Evolutionary conservation across 2,329 filamentous ascomycete species (phyloP), one percentile per base, ranked within the genome.

Genomic region (Neopestalotiopsis sp.): DNA sequence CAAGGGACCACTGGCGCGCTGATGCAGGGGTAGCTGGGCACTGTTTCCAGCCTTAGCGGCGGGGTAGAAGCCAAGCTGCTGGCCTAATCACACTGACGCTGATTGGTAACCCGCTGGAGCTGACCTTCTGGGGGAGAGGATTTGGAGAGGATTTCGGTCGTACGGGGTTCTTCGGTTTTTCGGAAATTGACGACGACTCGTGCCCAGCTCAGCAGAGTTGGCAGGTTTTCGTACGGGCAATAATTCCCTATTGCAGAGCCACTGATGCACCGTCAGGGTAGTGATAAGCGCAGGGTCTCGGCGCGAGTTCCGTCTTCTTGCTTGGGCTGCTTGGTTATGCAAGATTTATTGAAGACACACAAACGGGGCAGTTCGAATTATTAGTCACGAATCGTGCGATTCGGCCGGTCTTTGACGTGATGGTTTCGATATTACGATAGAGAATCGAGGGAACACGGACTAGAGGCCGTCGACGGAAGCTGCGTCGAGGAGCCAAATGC

Each of bases 11-110:
- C 45, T 20, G 14, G 24, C 7, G 17, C 57, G 57, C 57, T 59
- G 24, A 34, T 30, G 57, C 57, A 59, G 57, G 57, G 30, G 59
- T 34, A 62, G 59, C 59, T 62, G 59, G 32, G 59, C 32, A 40
- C 59, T 34, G 59, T 62, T 62, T 34, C 59, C 59, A 62, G 59
- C 59, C 59, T 62, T 62, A 34, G 59, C 32, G 59, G 59, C 59
- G 59, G 59, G 59, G 59, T 62, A 62, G 17, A 10, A 32, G 34
- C 59, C 59, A 34, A 62, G 45, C 45, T 20, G 45, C 45, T 9
- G 20, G 45, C 45, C 59, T 62, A 34, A 34, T 62, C 32, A 20
- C 14, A 30, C 59, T 62, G 59, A 34, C 14, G 59, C 32, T 62
- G 59, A 62, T 40, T 62, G 59, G 30, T 13, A 62, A 62, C 45